A percentile compares a stretch with the other conserved stretches of the same genome.
Conservation (phyloP, 805 yeast genomes). For the Saturnispora bothae region DNA sequence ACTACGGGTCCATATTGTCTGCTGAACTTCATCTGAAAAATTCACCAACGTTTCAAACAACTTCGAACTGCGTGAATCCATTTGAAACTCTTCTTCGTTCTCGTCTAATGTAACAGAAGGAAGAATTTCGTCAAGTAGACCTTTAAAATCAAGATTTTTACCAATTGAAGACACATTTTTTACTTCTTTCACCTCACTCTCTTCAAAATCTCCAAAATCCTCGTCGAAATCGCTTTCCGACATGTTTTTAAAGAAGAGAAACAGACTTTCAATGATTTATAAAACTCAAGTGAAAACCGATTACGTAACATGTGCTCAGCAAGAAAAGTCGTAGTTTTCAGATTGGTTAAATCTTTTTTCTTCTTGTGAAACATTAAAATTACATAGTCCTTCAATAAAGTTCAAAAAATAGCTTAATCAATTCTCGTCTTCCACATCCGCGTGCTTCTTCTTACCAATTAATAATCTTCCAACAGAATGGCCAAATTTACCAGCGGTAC, state of each 20-base stretch:
- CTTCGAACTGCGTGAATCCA: slow-evolving; percentile 19
- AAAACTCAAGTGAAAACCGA: too few species aligned
- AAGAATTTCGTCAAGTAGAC: slow-evolving; percentile 5
- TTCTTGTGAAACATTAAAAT: background rate
- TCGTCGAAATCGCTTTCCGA: slow-evolving; percentile 8
- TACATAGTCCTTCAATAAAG: too few species aligned
- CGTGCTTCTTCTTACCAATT: slow-evolving; percentile 18
- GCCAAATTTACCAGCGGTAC: slow-evolving; percentile 43
- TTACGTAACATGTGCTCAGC: too few species aligned
- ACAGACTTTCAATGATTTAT: too few species aligned
- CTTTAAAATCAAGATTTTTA: slow-evolving; percentile 8
- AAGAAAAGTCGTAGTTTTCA: too few species aligned
- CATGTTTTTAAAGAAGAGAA: background rate
- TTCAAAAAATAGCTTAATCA: background rate
- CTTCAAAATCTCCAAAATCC: slow-evolving; percentile 20
- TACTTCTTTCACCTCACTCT: slow-evolving; percentile 12
- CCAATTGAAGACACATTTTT: slow-evolving; percentile 6
- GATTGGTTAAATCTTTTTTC: background rate
- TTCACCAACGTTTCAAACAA: slow-evolving; percentile 18
- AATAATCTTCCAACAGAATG: slow-evolving; percentile 24
- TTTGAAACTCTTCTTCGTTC: slow-evolving; percentile 5
- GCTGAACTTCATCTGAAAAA: slow-evolving; percentile 33
- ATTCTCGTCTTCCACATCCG: background rate
- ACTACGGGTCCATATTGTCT: slow-evolving; percentile 62
- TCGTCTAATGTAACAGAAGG: background rate